A percentile compares a stretch with the other conserved stretches of the same genome.
These are phyloP conservation scores for Podospora comata DNA, from an alignment of 495 filamentous ascomycete species.

Conservation along the genomic window DNA sequence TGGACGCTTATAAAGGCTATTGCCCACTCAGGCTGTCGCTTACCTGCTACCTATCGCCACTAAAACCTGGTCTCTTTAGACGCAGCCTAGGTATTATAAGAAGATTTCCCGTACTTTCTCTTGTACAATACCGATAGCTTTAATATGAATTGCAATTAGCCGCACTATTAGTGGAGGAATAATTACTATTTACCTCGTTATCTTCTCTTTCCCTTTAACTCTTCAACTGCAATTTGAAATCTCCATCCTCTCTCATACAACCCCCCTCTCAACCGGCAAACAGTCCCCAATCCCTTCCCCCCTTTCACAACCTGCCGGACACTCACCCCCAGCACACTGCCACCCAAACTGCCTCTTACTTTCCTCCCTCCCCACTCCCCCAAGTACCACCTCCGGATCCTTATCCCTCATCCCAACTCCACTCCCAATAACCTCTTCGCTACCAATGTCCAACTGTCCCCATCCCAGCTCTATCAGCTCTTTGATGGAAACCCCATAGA, in stretches of 20 bases:
- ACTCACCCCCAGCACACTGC: constrained; percentile 47
- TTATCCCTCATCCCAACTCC: constrained; percentile 36
- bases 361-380: constrained; percentile 48
- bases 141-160: no score
- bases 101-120: no score
- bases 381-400: constrained; percentile 36
- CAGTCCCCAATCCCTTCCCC: neutral
- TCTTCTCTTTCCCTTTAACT: no score
- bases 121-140: no score
- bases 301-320: constrained; percentile 46
- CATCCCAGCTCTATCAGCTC: constrained; percentile 44
- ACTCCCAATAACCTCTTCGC: constrained; percentile 45
- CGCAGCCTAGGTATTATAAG: no score
- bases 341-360: constrained; percentile 52
- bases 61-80: no score
- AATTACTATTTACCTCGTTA: no score
- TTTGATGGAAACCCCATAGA: constrained; percentile 52
- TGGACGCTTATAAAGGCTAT: no score
- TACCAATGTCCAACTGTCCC: constrained; percentile 48
- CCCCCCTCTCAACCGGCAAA: neutral
- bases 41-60: no score
- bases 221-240: no score
- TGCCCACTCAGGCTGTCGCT: no score
- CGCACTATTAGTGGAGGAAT: no score
- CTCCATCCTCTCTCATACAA: neutral